Conservation (phyloP, 2,329 filamentous ascomycete genomes). For the Xylaria sp. region DNA sequence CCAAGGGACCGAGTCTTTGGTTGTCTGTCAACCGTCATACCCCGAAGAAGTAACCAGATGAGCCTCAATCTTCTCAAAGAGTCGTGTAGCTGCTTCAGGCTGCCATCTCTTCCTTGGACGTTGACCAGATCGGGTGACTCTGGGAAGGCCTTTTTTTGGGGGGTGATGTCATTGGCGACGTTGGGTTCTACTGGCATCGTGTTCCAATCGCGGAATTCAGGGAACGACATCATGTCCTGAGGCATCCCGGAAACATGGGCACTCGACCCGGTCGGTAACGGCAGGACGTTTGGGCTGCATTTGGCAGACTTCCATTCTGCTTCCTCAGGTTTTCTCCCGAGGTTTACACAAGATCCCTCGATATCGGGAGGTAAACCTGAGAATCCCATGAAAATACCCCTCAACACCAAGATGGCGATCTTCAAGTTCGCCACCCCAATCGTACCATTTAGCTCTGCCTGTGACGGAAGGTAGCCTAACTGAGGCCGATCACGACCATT, state of each 20-base stretch:
- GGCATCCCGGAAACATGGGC: slow-evolving; percentile 1
- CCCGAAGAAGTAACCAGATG: not conserved
- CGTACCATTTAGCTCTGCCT: slow-evolving; percentile 20
- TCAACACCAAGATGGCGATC: slow-evolving; percentile 17
- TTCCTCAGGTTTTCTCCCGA: not conserved
- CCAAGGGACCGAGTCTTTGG: not conserved
- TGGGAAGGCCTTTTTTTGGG: slow-evolving; percentile 3
- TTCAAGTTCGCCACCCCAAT: slow-evolving; percentile 16
- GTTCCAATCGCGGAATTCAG: not conserved
- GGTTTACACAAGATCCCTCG: slow-evolving; percentile 14
- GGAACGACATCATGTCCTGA: not conserved
- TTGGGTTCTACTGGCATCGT: not conserved
- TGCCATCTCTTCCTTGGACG: slow-evolving; percentile 12
- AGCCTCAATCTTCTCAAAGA: not conserved
- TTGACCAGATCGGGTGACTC: not conserved
- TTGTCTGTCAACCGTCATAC: not conserved
- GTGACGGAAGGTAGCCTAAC: slow-evolving; percentile 15
- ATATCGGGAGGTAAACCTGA: not conserved
- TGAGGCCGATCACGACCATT: slow-evolving; percentile 23
- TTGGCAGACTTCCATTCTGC: not conserved
- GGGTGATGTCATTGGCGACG: slow-evolving; percentile 9
- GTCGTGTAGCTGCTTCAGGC: slow-evolving; percentile 11
- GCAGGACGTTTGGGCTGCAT: not conserved
- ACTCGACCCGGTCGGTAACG: slow-evolving; percentile 12
- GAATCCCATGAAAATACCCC: not conserved